Evolutionary conservation across 257 asterid genomes (phyloP), one percentile per base, ranked within the genome.

Genomic region (Paulownia fortunei): DNA sequence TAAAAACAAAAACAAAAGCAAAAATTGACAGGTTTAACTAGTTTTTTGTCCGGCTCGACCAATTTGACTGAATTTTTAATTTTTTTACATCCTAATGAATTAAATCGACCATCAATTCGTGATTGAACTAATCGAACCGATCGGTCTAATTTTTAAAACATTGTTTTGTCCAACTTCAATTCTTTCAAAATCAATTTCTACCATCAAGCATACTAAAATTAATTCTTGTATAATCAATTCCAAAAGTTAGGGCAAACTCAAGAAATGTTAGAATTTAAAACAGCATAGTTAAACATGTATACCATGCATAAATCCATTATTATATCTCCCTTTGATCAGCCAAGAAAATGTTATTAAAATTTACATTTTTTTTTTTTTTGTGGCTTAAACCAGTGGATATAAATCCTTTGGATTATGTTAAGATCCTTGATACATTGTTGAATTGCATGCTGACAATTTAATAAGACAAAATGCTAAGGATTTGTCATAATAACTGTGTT

Each of bases 391-490:
- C n/a, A 1, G 23, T 34, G 23, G 37, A n/a, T 56, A 54, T 37
- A 69, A 56, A 44, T 26, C 30, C 37, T 11, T 6, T 41, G 67
- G 60, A 55, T 58, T 69, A 44, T 23, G 54, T 46, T 30, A 15
- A 77, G 65, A 69, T 52, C 72, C 72, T 27, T 64, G 2, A 18
- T 42, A 23, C 73, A 62, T 55, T 15, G 11, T 52, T 54, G 10
- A 36, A 69, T 39, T 65, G 84, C 47, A 69, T 62, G 65, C 69
- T 26, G 89, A 87, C 89, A 87, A 81, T 46, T 78, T 81, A 86
- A 76, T 76, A 84, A 81, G 91, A 87, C 91, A 84, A 87, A 77
- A 85, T 82, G 74, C 83, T 82, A 79, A 87, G 87, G 86, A 87
- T 87, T 84, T 79, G 87, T 85, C 89, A 81, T 76, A 76, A 84